These are phyloP conservation scores for Firmiana major DNA, from an alignment of 345 rosid genomes.

Conservation along the genomic window DNA sequence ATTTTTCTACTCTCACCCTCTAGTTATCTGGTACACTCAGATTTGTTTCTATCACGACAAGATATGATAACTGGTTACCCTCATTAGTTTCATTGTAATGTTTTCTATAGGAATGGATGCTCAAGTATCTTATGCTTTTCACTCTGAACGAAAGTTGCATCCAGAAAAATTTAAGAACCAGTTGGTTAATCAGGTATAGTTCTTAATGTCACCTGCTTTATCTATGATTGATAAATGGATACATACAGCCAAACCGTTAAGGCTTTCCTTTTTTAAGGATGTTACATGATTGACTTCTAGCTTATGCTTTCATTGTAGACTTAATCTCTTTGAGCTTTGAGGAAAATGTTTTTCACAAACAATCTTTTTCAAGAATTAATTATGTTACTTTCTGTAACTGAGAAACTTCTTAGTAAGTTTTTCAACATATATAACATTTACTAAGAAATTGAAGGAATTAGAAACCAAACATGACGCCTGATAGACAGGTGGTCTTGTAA, in stretches of 20 bases:
- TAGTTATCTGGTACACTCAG: not conserved
- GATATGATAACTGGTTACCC: not conserved
- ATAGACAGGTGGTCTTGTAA: not conserved
- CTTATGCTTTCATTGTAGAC: not conserved
- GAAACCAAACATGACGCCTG: not conserved
- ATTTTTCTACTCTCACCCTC: not conserved
- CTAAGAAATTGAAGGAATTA: not conserved
- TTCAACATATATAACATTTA: not conserved
- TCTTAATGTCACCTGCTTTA: not conserved
- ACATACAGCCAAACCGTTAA: not conserved
- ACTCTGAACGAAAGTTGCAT: conserved; percentile 72
- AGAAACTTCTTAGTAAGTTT: not conserved
- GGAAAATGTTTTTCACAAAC: not conserved
- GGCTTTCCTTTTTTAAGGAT: not conserved
- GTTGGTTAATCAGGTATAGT: conserved; percentile 83
- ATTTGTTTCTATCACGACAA: not conserved
- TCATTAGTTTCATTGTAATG: not conserved
- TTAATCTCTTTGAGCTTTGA: not conserved
- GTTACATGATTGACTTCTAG: not conserved
- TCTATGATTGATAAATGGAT: not conserved
- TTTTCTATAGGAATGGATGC: conserved; percentile 87
- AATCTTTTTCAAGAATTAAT: not conserved
- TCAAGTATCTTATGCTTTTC: conserved; percentile 86
- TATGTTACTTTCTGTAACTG: not conserved
- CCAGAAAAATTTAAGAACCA: conserved; percentile 92